Evolutionary conservation across 2,329 filamentous ascomycete species (phyloP).

Genomic region (Claviceps cyperi): DNA sequence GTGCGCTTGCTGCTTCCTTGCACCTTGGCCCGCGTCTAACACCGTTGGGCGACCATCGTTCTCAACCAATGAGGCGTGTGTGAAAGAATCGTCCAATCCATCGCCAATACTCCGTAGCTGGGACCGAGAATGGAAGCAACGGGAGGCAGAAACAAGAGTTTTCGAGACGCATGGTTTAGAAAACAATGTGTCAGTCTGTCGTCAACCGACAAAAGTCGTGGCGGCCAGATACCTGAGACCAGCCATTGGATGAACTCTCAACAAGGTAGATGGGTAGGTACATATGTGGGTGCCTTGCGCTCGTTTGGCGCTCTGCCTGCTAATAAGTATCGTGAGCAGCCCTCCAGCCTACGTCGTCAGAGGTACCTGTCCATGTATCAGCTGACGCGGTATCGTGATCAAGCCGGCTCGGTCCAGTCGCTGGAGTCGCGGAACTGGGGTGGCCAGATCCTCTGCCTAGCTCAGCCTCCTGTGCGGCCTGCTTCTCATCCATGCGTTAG

Average conservation of each 20-base stretch:
- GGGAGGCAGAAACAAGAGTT: not conserved
- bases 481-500: not conserved
- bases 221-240: too few relatives aligned
- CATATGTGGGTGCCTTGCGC: too few relatives aligned
- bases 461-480: not conserved
- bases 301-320: too few relatives aligned
- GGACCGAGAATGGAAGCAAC: too few relatives aligned
- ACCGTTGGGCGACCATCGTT: not conserved
- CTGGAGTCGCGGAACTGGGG: not conserved
- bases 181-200: not conserved
- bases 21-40: not conserved
- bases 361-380: not conserved
- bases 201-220: not conserved
- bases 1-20: not conserved
- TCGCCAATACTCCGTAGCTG: not conserved
- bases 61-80: not conserved
- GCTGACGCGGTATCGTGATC: not conserved
- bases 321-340: too few relatives aligned
- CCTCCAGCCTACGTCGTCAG: too few relatives aligned
- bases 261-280: too few relatives aligned
- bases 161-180: not conserved
- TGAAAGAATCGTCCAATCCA: not conserved
- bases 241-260: too few relatives aligned
- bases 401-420: not conserved
- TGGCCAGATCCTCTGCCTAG: not conserved